Conservation (phyloP, 1,284 basidiomycete genomes). For the Heterobasidion parviporum region DNA sequence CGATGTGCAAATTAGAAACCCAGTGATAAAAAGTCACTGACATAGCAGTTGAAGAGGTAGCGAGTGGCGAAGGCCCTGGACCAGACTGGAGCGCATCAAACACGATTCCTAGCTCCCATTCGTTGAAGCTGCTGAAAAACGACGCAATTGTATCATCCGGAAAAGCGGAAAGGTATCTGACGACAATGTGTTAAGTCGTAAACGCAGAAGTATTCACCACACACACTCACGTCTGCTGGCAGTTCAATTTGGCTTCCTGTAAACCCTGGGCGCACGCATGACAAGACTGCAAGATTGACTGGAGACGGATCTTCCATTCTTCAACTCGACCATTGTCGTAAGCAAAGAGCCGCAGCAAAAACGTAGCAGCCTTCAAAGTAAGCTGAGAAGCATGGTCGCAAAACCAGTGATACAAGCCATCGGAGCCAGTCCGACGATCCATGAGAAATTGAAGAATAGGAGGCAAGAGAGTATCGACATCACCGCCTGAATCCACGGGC, state of each 20-base stretch:
- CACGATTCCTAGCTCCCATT: conserved; percentile 54
- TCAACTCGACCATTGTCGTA: conserved; percentile 55
- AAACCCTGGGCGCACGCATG: conserved; percentile 60
- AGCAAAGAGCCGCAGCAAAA: conserved; percentile 74
- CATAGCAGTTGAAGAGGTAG: conserved; percentile 32
- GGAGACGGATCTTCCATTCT: conserved; percentile 55
- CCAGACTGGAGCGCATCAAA: conserved; percentile 32
- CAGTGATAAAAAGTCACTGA: conserved; percentile 56
- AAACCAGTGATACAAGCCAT: conserved; percentile 60
- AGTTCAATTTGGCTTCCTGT: conserved; percentile 51
- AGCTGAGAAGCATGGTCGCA: conserved; percentile 47
- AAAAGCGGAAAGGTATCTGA: conserved; percentile 65
- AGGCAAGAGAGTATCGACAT: conserved; percentile 42
- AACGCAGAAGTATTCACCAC: not conserved
- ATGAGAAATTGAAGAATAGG: conserved; percentile 53
- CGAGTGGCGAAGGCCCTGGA: conserved; percentile 5
- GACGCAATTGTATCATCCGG: conserved; percentile 33
- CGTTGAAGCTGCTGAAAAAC: conserved; percentile 62
- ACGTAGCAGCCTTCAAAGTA: conserved; percentile 59
- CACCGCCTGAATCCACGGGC: conserved; percentile 41
- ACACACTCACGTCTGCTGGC: conserved; percentile 57
- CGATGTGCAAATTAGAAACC: conserved; percentile 54
- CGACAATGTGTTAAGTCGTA: not conserved
- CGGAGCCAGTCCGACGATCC: conserved; percentile 22
- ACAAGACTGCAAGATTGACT: conserved; percentile 51